Base-by-base conservation (phyloP, 2,329 filamentous ascomycete genomes). In the Pseudopyricularia javanii region DNA sequence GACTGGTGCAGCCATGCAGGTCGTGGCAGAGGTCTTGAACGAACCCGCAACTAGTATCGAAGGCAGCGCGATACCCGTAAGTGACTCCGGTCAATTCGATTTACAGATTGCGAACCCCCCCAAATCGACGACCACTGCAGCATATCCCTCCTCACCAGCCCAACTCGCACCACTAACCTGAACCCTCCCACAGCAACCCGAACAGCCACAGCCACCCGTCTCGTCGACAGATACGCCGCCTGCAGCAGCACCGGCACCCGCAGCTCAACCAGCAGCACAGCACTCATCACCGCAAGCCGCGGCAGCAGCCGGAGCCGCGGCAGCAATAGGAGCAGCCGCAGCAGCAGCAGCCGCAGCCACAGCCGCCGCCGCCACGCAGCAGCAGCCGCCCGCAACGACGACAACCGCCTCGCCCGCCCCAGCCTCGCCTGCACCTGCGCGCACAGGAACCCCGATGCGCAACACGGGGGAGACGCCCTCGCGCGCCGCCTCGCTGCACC, bases 401-500 rank as follows among this genome's bases (percentile, higher is more conserved):
- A 32, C 30, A 24, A 26, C 50, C 24, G 35, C 50, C 26, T 35
- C 35, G 24, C 37, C 28, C 3, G 48, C 51, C 6, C 35, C 47
- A 7, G n/a, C 51, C 9, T 73, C 71, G 43, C 70, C 73, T 14
- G 63, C 68, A 20, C 67, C 70, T 11, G 24, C 28, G 14, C 68
- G 76, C 54, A 76, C 68, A 37, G 71, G 73, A 55, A 81, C 79
- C 15, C 76, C 73, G 5, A 65, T 64, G 26, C 70, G 71, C 51
- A 62, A 62, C 51, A 62, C 59, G 5, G 49, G 54, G 45, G 56
- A 40, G 15, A 48, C 56, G 35, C 67, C 70, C 56, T 82, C 78
- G 34, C 71, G 80, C 59, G 76, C 79, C 9, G 71, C 75, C 7
- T 82, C 79, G 30, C 74, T 71, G 48, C 77, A 80, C 55, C 78